Conservation (phyloP, 139 green algal species). For the Zygnema cylindricum region DNA sequence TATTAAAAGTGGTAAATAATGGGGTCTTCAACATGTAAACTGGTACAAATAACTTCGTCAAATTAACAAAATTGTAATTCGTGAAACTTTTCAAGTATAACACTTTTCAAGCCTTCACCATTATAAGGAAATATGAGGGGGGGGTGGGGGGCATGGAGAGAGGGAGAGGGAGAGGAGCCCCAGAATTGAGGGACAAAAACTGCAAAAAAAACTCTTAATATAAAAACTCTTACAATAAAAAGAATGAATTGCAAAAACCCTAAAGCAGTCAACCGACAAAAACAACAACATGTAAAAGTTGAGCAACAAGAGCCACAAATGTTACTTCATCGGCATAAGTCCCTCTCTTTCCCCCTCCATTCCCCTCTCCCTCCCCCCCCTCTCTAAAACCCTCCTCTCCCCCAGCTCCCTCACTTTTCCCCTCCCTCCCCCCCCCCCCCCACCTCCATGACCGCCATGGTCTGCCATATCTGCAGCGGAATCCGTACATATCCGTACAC, state of each 20-base stretch:
- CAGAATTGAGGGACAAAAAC: not conserved
- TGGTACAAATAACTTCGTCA: too few relatives aligned
- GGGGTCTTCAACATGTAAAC: too few relatives aligned
- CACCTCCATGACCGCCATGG: slow-evolving; percentile 44
- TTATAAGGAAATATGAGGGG: slow-evolving; percentile 28
- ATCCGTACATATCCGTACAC: slow-evolving; percentile 27
- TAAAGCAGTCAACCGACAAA: not conserved
- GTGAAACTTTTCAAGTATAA: too few relatives aligned
- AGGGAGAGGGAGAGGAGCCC: not conserved
- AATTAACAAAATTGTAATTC: too few relatives aligned
- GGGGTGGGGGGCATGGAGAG: not conserved
- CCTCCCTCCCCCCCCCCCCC: not conserved
- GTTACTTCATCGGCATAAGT: too few relatives aligned
- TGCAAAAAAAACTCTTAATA: not conserved
- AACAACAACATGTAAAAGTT: too few relatives aligned
- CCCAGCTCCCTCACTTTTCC: not conserved
- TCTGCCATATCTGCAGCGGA: slow-evolving; percentile 33
- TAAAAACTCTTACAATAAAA: slow-evolving; percentile 5
- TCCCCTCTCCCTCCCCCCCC: too few relatives aligned
- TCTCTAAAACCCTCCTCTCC: not conserved
- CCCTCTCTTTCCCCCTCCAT: too few relatives aligned
- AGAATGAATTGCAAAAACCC: not conserved
- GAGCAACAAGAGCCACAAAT: too few relatives aligned
- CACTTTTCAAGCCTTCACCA: too few relatives aligned
- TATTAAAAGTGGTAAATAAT: too few relatives aligned